These are phyloP conservation scores for Quercus cerris DNA, from an alignment of 306 rosid genomes.

Conservation along the genomic window DNA sequence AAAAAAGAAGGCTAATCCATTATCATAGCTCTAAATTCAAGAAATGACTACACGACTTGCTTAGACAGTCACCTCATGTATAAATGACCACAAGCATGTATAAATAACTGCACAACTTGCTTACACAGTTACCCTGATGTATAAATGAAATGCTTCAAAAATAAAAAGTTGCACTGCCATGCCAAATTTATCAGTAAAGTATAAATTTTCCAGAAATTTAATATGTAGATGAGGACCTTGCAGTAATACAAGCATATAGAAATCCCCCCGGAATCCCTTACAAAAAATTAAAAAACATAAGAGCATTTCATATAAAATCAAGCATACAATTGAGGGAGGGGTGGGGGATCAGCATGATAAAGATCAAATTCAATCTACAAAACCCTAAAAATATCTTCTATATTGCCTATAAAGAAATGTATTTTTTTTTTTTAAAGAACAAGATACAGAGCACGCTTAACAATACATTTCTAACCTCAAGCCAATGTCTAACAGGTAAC, in stretches of 20 bases:
- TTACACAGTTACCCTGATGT: background rate
- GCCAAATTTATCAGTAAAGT: background rate
- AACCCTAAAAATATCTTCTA: background rate
- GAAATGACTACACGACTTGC: background rate
- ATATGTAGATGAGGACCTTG: background rate
- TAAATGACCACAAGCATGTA: background rate
- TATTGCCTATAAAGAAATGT: background rate
- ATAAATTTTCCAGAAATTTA: background rate
- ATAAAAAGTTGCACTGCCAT: background rate
- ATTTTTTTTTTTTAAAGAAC: background rate
- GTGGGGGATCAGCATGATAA: background rate
- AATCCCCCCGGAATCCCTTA: background rate
- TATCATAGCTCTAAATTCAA: background rate
- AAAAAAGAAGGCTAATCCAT: background rate
- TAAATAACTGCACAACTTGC: background rate
- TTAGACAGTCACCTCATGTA: background rate
- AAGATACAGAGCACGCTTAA: background rate
- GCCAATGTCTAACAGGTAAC: background rate
- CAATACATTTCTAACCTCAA: background rate
- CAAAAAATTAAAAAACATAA: background rate
- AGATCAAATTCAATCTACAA: background rate
- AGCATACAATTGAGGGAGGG: no score
- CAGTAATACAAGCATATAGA: background rate
- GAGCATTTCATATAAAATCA: no score
- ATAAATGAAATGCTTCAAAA: background rate